Base-by-base conservation (phyloP, 108 stramenopile genomes). In the Mayamaea pseudoterrestris region DNA sequence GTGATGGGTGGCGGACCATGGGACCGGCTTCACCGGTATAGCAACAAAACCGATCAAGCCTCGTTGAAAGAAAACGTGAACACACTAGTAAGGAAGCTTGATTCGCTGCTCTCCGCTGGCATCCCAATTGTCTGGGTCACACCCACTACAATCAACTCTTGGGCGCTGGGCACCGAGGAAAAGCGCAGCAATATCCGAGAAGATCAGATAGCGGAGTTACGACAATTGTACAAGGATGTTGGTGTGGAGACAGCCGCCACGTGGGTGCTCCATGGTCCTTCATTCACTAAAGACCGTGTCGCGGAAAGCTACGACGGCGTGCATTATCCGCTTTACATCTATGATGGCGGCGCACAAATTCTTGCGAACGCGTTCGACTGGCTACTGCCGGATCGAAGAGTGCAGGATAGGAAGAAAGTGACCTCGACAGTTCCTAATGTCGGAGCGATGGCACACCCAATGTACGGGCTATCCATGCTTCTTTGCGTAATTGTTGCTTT, bases 271-370 rank as follows among this genome's bases (percentile, higher is more conserved):
- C 82, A 87, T 43, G 83, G 84, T 0, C 68, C 69, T 6, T 50
- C 72, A 12, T 83, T 92, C 41, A 83, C 85, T 0, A 28, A 41
- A 32, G 50, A 57, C 6, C 61, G 83, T 35, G 84, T 76, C 0
- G 40, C 50, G 0, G 90, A 92, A 34, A 79, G 76, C 25, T 82
- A 60, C 58, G 90, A 91, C 58, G 90, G 90, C n/a, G 83, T 91
- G 0, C 84, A 91, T 44, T 91, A 91, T 45, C 90, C 90, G 20
- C 69, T 69, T 34, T 37, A 67, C 24, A 66, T 91, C 1, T 91
- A 91, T 48, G 66, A 77, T 44, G 90, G 76, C 7, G 81, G 84
- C 7, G 77, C 75, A 11, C 90, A 92, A 60, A 88, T 92, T 23
- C 56, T 88, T 5, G 63, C 72, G 24, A 80, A 92, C 36, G 64